A percentile compares a stretch with the other conserved stretches of the same genome.
Evolutionary conservation across 331 rosid genomes (phyloP).

Genomic region (Stylosanthes scabra): DNA sequence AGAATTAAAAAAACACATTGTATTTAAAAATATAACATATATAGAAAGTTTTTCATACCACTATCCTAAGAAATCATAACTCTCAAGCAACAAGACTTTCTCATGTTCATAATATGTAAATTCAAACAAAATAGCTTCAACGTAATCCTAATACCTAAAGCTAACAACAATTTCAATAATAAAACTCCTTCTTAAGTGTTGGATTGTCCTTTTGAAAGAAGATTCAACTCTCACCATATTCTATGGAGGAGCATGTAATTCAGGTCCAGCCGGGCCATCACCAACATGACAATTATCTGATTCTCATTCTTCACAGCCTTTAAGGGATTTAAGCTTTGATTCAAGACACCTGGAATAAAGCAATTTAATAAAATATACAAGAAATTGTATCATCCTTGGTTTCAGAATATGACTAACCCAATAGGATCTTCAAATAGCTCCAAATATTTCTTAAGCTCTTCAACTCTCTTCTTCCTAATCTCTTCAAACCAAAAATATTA

Average conservation of each 20-base stretch:
- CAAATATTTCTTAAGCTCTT: conserved; percentile 68
- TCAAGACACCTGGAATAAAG: conserved; percentile 60
- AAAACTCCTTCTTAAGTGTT: too few species aligned
- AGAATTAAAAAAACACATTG: too few species aligned
- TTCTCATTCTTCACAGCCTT: conserved; percentile 53
- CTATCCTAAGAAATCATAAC: too few species aligned
- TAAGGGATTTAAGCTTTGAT: conserved; percentile 59
- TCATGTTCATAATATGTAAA: too few species aligned
- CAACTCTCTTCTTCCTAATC: conserved; percentile 67
- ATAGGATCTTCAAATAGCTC: conserved; percentile 70
- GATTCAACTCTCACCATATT: conserved; percentile 51
- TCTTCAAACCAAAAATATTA: conserved; percentile 88
- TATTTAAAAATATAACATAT: too few species aligned
- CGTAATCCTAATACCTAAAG: too few species aligned
- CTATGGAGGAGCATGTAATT: conserved; percentile 42
- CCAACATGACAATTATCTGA: conserved; percentile 41
- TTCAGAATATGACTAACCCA: conserved; percentile 57
- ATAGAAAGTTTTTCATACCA: too few species aligned
- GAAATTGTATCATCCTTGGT: background rate
- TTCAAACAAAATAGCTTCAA: too few species aligned
- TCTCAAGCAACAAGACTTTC: too few species aligned
- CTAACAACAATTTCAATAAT: too few species aligned
- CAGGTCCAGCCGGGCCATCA: conserved; percentile 46
- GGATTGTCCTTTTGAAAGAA: too few species aligned
- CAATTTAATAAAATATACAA: conserved; percentile 4